Conservation (phyloP, 441 rosid genomes). For the Isatis lusitanica region DNA sequence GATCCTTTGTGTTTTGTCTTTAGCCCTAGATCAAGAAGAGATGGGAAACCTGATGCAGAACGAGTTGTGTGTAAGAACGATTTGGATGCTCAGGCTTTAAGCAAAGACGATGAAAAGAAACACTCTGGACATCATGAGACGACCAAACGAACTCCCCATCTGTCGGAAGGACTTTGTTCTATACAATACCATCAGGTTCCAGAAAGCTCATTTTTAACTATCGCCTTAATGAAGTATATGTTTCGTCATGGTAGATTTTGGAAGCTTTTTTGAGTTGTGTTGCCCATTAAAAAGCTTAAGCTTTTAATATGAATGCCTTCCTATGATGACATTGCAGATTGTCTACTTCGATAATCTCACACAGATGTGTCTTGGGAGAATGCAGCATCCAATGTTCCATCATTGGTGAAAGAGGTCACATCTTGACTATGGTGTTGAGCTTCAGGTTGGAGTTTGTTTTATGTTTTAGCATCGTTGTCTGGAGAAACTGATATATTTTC, state of each 20-base stretch:
- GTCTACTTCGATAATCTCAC: too few relatives aligned
- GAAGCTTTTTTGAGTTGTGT: background rate
- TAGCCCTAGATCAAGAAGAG: slow-evolving; percentile 84
- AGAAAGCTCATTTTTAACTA: background rate
- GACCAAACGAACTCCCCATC: slow-evolving; percentile 43
- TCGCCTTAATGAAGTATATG: background rate
- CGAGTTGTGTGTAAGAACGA: slow-evolving; percentile 36
- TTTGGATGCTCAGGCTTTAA: slow-evolving; percentile 36
- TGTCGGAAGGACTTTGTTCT: slow-evolving; percentile 53
- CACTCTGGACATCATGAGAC: slow-evolving; percentile 39
- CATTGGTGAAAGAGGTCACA: too few relatives aligned
- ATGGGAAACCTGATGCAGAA: slow-evolving; percentile 60
- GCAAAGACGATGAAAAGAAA: slow-evolving; percentile 54
- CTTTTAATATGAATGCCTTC: slow-evolving; percentile 36
- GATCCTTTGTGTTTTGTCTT: background rate
- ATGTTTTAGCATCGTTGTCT: too few relatives aligned
- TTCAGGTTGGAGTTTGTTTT: too few relatives aligned
- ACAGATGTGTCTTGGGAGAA: too few relatives aligned
- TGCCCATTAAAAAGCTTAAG: background rate
- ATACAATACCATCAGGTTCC: slow-evolving; percentile 68
- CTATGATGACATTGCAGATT: slow-evolving; percentile 14
- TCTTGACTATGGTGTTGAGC: too few relatives aligned
- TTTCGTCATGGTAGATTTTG: background rate
- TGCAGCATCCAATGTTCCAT: too few relatives aligned
- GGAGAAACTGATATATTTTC: too few relatives aligned